Percentiles rank a stretch among this genome's conserved stretches.
Conservation (phyloP, 345 rosid species). For the Firmiana major region DNA sequence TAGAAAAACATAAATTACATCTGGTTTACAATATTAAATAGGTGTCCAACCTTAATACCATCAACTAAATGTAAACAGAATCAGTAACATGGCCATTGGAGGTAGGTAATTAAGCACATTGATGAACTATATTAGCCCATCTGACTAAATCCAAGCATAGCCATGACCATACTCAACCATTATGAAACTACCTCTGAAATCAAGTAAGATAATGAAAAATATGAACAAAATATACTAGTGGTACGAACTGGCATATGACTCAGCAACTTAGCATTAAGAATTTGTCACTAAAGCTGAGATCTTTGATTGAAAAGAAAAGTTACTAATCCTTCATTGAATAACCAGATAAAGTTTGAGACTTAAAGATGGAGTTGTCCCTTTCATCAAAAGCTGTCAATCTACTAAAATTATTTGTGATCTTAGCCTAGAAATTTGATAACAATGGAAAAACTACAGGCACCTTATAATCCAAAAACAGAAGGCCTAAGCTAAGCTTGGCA, state of each 20-base stretch:
- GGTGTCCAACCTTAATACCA: not conserved
- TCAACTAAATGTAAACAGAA: not conserved
- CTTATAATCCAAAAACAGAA: not conserved
- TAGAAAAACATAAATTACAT: not conserved
- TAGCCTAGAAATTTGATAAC: not conserved
- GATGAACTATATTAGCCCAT: not conserved
- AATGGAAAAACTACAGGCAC: not conserved
- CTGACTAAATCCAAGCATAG: not conserved
- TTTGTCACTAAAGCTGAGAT: not conserved
- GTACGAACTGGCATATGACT: not conserved
- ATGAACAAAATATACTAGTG: not conserved
- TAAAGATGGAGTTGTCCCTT: not conserved
- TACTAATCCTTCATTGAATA: not conserved
- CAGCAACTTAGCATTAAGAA: not conserved
- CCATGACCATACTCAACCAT: not conserved
- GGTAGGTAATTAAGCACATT: not conserved
- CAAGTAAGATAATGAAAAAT: not conserved
- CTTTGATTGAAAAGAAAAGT: not conserved
- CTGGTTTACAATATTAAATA: not conserved
- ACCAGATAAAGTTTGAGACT: not conserved
- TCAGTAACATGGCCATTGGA: not conserved
- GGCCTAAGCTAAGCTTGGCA: not conserved
- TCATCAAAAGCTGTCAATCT: not conserved
- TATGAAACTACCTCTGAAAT: not conserved
- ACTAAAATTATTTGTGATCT: not conserved